phyloP scores from a whole-genome alignment of 2,329 filamentous ascomycete genomes.

The Xylaria sp. region DNA sequence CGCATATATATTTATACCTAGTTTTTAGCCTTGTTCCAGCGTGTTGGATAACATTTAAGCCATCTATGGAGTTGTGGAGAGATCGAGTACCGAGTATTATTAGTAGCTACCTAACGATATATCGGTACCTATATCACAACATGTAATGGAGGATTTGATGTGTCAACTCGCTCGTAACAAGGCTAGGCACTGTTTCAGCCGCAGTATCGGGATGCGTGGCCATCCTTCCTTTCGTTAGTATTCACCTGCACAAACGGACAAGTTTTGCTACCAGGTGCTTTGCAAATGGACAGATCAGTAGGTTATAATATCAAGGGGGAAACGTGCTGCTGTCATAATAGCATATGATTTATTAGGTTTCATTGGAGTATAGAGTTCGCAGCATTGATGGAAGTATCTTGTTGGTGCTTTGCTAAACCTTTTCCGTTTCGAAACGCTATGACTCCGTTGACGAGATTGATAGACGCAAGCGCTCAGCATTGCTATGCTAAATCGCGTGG shows the following conservation, averaged over 20 bases:
- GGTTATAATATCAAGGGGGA: neutral
- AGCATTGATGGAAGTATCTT: neutral
- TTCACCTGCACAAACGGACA: too few species aligned
- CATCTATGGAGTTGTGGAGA: neutral
- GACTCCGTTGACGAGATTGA: neutral
- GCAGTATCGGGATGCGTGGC: neutral
- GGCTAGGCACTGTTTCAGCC: conserved; percentile 3
- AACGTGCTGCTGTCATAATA: neutral
- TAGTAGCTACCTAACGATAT: neutral
- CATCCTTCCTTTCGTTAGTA: neutral
- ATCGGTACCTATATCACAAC: neutral
- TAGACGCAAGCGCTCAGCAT: neutral
- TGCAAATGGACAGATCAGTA: neutral
- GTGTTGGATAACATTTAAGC: neutral
- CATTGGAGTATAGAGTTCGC: neutral
- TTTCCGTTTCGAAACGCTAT: neutral
- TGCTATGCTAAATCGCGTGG: neutral
- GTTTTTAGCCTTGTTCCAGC: neutral
- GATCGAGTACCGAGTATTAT: neutral
- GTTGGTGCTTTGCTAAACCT: neutral
- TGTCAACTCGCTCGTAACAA: neutral
- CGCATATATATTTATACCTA: too few species aligned
- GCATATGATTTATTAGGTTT: neutral
- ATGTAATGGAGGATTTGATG: neutral
- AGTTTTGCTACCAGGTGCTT: too few species aligned